Evolutionary conservation across 2,329 filamentous ascomycete species (phyloP).

Genomic region (Apiospora rasikravindrae): DNA sequence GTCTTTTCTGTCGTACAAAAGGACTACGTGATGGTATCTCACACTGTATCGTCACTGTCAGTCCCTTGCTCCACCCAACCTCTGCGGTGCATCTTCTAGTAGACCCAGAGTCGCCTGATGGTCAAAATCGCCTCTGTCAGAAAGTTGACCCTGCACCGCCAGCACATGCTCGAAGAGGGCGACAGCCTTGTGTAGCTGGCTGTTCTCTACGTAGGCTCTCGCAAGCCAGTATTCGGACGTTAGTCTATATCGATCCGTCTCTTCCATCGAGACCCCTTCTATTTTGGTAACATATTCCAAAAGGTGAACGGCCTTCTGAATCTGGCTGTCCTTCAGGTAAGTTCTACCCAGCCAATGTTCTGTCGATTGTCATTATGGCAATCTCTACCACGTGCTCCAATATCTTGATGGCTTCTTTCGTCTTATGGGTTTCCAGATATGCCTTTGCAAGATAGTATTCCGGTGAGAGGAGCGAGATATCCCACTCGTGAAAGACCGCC

Average conservation of each 20-base stretch:
- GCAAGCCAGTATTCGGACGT: slow-evolving; percentile 25
- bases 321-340: not conserved
- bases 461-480: not conserved
- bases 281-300: slow-evolving; percentile 22
- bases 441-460: slow-evolving; percentile 28
- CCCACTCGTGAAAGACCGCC: not conserved
- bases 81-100: too few relatives aligned
- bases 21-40: too few relatives aligned
- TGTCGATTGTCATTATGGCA: too few relatives aligned
- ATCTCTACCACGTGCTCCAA: slow-evolving; percentile 28
- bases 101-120: too few relatives aligned
- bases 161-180: slow-evolving; percentile 23
- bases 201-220: slow-evolving; percentile 25
- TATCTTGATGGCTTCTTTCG: slow-evolving; percentile 30
- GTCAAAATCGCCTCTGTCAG: too few relatives aligned
- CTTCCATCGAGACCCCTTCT: too few relatives aligned
- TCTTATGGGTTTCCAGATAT: slow-evolving; percentile 24
- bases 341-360: not conserved
- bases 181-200: slow-evolving; percentile 31
- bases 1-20: too few relatives aligned
- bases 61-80: too few relatives aligned
- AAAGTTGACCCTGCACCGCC: not conserved
- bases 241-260: too few relatives aligned
- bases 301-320: slow-evolving; percentile 24
- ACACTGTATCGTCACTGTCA: too few relatives aligned